Base-by-base conservation (phyloP, 2,329 filamentous ascomycete genomes). In the Helicocarpus griseus region DNA sequence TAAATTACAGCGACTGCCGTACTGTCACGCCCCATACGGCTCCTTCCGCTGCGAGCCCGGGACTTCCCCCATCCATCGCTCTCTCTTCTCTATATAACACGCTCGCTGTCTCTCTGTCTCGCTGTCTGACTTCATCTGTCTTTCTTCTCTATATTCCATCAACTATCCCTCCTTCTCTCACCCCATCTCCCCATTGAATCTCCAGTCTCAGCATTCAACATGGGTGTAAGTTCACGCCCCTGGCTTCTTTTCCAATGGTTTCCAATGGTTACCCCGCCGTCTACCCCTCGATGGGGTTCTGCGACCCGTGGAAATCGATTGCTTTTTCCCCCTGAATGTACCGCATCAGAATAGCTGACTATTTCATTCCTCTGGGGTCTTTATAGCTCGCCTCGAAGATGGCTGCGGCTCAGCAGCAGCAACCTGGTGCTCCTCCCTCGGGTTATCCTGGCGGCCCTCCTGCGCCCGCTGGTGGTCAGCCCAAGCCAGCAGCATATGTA, bases 401-500 rank as follows among this genome's bases (percentile, higher is more conserved):
- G 45, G 63, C 64, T 44, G 70, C 72, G 48, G 66, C 64, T 45
- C 60, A 61, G 47, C 60, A n/a, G n/a, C 57, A 47, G 67, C 66
- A 53, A 61, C 58, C n/a, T 44, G 67, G 64, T 49, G 65, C 59
- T 49, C 65, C 69, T 54, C 65, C 67, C 5, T 53, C 65, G 28
- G 67, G 68, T 31, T 70, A 70, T 53, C 64, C 65, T 14, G 67
- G 64, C 43, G 66, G 57, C 44, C 67, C 69, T 62, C 69, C 67
- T 51, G 52, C 59, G 21, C 43, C 54, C 56, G 61, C 40, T 55
- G 69, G 57, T 59, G 66, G 63, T 33, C 41, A 51, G 56, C 59
- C 58, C 36, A 54, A 56, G 46, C 64, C 63, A 56, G 69, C 70
- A 58, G 71, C 72, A 67, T 79, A 80, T 65, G 78, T 81, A 69